phyloP scores from a whole-genome alignment of 2,329 filamentous ascomycete species.

The Calonectria montana region DNA sequence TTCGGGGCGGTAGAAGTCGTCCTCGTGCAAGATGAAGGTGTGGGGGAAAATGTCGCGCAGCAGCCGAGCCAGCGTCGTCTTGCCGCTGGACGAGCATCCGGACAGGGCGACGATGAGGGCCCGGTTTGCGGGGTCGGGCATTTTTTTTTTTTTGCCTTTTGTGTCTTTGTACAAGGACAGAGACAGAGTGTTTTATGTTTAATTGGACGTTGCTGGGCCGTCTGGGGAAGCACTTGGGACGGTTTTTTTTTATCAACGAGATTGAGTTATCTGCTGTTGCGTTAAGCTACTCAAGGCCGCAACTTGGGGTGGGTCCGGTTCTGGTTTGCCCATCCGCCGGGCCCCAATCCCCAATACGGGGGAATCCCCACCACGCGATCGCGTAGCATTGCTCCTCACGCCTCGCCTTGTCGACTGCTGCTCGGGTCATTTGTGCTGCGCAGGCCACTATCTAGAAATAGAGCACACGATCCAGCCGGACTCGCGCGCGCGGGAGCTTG shows the following conservation, averaged over 20 bases:
- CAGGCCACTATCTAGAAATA: too few species aligned
- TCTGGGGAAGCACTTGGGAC: neutral
- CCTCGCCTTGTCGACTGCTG: too few species aligned
- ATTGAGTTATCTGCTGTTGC: neutral
- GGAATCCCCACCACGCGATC: too few species aligned
- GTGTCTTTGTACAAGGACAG: neutral
- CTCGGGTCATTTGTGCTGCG: too few species aligned
- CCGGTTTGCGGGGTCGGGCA: slow-evolving; percentile 49
- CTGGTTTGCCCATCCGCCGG: neutral
- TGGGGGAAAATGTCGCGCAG: slow-evolving; percentile 83
- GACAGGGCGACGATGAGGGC: slow-evolving; percentile 83
- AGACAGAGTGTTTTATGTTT: neutral
- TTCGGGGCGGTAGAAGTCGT: slow-evolving; percentile 94
- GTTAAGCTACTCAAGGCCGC: neutral
- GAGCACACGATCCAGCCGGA: too few species aligned
- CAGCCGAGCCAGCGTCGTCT: slow-evolving; percentile 90
- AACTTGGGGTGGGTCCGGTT: neutral
- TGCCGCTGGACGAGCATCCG: slow-evolving; percentile 92
- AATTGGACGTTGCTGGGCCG: neutral
- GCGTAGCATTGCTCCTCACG: neutral
- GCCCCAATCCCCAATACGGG: too few species aligned
- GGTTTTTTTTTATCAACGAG: neutral
- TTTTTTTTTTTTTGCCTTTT: slow-evolving; percentile 30
- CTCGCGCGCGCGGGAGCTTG: too few species aligned
- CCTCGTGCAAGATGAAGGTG: slow-evolving; percentile 89